phyloP scores from a whole-genome alignment of 2,329 filamentous ascomycete species.

The Raffaelea albimanens region DNA sequence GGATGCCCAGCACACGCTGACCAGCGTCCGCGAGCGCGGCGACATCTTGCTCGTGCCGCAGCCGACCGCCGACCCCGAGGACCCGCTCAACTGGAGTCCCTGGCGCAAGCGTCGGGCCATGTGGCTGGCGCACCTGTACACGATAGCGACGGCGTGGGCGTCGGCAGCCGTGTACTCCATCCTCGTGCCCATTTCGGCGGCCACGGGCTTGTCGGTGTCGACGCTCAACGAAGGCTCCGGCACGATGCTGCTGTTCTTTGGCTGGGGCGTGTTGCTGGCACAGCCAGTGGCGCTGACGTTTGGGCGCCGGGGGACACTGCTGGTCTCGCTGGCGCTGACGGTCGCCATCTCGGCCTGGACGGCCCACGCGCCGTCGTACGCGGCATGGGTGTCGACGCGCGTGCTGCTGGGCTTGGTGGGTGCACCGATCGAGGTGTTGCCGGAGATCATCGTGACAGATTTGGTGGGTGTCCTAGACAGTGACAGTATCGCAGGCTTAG shows the following conservation, averaged over 20 bases:
- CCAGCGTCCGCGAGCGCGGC: slow-evolving; percentile 14
- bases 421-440: slow-evolving; percentile 34
- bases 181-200: slow-evolving; percentile 33
- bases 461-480: slow-evolving; percentile 11
- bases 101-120: slow-evolving; percentile 13
- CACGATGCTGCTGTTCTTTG: slow-evolving; percentile 7
- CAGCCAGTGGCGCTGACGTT: too few species aligned
- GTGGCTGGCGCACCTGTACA: slow-evolving; percentile 14
- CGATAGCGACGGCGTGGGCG: slow-evolving; percentile 30
- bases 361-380: slow-evolving; percentile 27
- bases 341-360: slow-evolving; percentile 20
- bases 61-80: slow-evolving; percentile 32
- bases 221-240: slow-evolving; percentile 39
- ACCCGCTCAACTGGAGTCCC: slow-evolving; percentile 24
- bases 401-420: slow-evolving; percentile 33
- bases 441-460: slow-evolving; percentile 24
- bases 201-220: slow-evolving; percentile 32
- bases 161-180: slow-evolving; percentile 40
- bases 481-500: too few species aligned
- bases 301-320: too few species aligned
- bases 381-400: slow-evolving; percentile 33
- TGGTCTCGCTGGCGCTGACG: too few species aligned
- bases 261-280: too few species aligned
- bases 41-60: slow-evolving; percentile 21
- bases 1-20: slow-evolving; percentile 25